A percentile compares a stretch with the other conserved stretches of the same genome.
Conservation (phyloP, 768 basidiomycete genomes). For the Amanita polypyramis region DNA sequence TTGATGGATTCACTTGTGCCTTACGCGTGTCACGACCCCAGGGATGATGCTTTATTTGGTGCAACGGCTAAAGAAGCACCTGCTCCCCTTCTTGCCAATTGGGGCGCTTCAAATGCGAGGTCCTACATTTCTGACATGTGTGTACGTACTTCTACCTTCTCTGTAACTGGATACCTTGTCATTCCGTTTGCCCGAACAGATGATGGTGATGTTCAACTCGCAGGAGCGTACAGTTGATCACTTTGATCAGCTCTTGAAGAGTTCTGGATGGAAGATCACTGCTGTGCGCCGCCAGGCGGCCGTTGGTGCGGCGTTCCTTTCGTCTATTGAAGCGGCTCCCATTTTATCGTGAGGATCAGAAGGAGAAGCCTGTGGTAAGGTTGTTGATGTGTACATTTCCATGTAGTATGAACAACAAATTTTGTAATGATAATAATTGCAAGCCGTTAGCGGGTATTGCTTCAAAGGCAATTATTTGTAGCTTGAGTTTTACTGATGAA, state of each 20-base stretch:
- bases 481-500: too few relatives aligned
- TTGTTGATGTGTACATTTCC: too few relatives aligned
- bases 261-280: conserved; percentile 24
- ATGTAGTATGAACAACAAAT: too few relatives aligned
- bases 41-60: conserved; percentile 12
- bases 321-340: conserved; percentile 18
- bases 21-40: conserved; percentile 13
- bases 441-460: too few relatives aligned
- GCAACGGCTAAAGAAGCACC: conserved; percentile 18
- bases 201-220: conserved; percentile 28
- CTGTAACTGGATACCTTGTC: too few relatives aligned
- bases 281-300: conserved; percentile 16
- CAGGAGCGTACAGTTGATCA: conserved; percentile 28
- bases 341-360: conserved; percentile 5
- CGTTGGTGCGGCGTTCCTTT: conserved; percentile 11
- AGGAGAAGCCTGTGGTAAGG: not conserved
- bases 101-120: conserved; percentile 26
- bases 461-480: too few relatives aligned
- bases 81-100: conserved; percentile 27
- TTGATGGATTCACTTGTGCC: conserved; percentile 19
- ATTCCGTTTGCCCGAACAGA: too few relatives aligned
- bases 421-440: too few relatives aligned
- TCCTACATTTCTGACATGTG: conserved; percentile 24
- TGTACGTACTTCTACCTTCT: conserved; percentile 19
- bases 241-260: conserved; percentile 17